Evolutionary conservation across 2,329 filamentous ascomycete genomes (phyloP), one percentile per base, ranked within the genome.

Genomic region (Beauveria pseudobassiana): DNA sequence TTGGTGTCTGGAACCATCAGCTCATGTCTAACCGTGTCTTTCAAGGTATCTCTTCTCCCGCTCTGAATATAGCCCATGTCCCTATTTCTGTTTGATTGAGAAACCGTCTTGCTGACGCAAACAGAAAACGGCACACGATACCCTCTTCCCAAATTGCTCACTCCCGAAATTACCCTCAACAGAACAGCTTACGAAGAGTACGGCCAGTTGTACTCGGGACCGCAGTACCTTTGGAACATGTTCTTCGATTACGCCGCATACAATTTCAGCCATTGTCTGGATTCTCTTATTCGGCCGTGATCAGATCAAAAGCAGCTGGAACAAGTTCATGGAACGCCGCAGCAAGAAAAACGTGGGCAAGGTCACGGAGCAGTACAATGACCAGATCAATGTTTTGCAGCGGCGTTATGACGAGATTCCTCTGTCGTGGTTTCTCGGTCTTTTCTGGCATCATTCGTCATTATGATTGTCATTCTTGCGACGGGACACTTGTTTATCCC

Each of bases 171-270:
- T 9, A 68, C 63, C 4, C 75, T 85, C 63, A 84, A 85, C 63
- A 71, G 78, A 64, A 79, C 78, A 1, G 75, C 74, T 1, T 80
- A 79, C 62, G 73, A 73, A 9, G 70, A 79, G 62, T 73, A 81
- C 40, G 84, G 84, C 0, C 80, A 80, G 2, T 74, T 83, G n/a
- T 84, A 84, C 64, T 79, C 85, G 59, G 81, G 84, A 1, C 72
- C 82, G 0, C 84, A 86, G 63, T 77, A 80, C 48, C 75, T 84
- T 3, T 87, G 83, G 83, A 66, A 67, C 4, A 82, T 82, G 64
- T 85, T 85, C 71, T 86, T 85, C 68, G 82, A 83, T 67, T 86
- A 86, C 61, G 82, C 84, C 6, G 80, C 82, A 9, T 81, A 84
- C 62, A 77, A 77, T 81, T 1, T 85, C 83, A 1, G 82, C 82